These are phyloP conservation scores for Fusarium hainanense DNA, from an alignment of 2,329 filamentous ascomycete species.

Conservation along the genomic window DNA sequence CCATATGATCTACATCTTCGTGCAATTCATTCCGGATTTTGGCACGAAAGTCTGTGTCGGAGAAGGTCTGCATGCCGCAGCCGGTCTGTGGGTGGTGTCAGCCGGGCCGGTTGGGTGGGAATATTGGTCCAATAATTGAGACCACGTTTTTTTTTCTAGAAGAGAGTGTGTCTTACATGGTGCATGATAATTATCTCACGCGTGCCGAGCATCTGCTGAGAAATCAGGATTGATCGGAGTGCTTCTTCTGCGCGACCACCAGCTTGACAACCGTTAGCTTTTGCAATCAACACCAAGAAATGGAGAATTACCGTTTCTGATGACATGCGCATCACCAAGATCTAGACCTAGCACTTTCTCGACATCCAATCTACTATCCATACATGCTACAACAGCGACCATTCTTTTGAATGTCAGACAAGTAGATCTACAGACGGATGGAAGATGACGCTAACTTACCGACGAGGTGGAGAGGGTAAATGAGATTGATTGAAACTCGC, in stretches of 20 bases:
- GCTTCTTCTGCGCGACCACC: constrained; percentile 75
- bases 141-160: background rate
- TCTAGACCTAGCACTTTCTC: constrained; percentile 69
- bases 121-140: background rate
- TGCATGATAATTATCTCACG: constrained; percentile 79
- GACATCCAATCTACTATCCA: constrained; percentile 81
- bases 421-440: background rate
- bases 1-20: constrained; percentile 60
- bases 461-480: constrained; percentile 40
- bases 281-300: background rate
- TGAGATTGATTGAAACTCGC: constrained; percentile 36
- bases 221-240: constrained; percentile 80
- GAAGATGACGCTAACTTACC: constrained; percentile 27
- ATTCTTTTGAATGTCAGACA: constrained; percentile 41
- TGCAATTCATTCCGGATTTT: constrained; percentile 70
- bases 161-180: constrained; percentile 56
- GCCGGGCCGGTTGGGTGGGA: constrained; percentile 33
- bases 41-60: constrained; percentile 65
- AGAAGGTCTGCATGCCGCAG: constrained; percentile 74
- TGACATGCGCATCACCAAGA: constrained; percentile 82
- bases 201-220: constrained; percentile 81
- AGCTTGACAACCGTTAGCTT: constrained; percentile 45
- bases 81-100: constrained; percentile 49
- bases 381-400: constrained; percentile 72
- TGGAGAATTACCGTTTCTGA: constrained; percentile 67